phyloP scores from a whole-genome alignment of 345 rosid species.

The Linum usitatissimum region DNA sequence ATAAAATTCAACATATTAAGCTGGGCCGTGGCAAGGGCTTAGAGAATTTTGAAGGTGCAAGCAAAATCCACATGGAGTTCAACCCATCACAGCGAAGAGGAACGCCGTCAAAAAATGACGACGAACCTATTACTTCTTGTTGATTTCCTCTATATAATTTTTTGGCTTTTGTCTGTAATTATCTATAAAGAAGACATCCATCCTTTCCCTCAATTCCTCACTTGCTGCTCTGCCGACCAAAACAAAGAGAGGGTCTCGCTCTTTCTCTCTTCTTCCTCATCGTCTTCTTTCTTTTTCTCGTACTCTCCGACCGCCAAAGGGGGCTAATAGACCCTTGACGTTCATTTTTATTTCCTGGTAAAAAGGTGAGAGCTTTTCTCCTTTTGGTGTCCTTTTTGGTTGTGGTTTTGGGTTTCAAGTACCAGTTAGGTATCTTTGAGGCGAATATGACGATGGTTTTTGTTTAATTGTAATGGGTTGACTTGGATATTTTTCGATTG shows the following conservation, averaged over 20 bases:
- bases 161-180: no score
- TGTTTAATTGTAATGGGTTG: background rate
- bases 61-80: no score
- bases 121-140: no score
- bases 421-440: background rate
- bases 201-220: background rate
- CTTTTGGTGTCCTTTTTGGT: background rate
- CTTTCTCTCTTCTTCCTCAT: background rate
- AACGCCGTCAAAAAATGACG: no score
- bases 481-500: background rate
- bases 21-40: no score
- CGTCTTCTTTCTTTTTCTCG: background rate
- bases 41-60: no score
- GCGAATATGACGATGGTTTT: background rate
- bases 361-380: background rate
- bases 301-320: background rate
- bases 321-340: background rate
- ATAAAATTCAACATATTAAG: no score
- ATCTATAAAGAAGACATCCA: no score
- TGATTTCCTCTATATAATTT: no score
- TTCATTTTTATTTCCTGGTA: background rate
- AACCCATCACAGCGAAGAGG: no score
- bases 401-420: background rate
- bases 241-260: background rate
- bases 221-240: background rate